Percentiles rank a stretch among this genome's conserved stretches.
These are phyloP conservation scores for Tylopilus sp. DNA, from an alignment of 768 basidiomycete species.

Conservation along the genomic window DNA sequence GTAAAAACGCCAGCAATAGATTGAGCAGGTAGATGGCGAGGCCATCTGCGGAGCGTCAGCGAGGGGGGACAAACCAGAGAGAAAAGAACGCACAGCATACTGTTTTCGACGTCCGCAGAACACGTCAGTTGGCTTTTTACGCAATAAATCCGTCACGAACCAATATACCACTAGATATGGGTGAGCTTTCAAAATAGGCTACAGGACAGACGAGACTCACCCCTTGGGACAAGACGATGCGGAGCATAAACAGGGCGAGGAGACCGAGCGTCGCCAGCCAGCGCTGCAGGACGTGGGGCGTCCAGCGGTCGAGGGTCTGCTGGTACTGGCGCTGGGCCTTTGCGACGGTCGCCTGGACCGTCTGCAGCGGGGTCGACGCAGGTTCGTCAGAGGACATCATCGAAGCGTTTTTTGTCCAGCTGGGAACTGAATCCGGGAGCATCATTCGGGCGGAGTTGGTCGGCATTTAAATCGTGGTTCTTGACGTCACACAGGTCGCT, in stretches of 20 bases:
- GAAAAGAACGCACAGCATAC: constrained; percentile 61
- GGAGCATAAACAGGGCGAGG: constrained; percentile 71
- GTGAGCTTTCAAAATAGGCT: constrained; percentile 2
- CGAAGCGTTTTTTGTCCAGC: constrained; percentile 3
- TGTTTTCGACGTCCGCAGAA: constrained; percentile 18
- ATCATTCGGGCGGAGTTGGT: constrained; percentile 10
- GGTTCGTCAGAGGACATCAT: constrained; percentile 37
- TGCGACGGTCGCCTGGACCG: constrained; percentile 23
- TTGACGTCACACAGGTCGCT: no score
- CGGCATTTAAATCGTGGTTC: neutral
- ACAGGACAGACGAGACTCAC: constrained; percentile 43
- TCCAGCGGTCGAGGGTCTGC: constrained; percentile 85
- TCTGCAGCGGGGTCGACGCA: constrained; percentile 25
- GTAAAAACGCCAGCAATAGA: constrained; percentile 93
- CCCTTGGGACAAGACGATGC: constrained; percentile 87
- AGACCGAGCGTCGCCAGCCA: constrained; percentile 80
- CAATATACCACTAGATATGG: constrained; percentile 79
- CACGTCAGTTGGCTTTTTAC: neutral
- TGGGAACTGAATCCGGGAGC: neutral
- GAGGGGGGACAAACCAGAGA: neutral
- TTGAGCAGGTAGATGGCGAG: constrained; percentile 95
- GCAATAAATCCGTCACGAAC: constrained; percentile 43
- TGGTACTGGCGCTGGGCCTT: constrained; percentile 79
- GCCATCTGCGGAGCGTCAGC: constrained; percentile 52
- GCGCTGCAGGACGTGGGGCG: constrained; percentile 84